Base-by-base conservation (phyloP, 2,329 filamentous ascomycete species). In the Leptodontidium sp. region DNA sequence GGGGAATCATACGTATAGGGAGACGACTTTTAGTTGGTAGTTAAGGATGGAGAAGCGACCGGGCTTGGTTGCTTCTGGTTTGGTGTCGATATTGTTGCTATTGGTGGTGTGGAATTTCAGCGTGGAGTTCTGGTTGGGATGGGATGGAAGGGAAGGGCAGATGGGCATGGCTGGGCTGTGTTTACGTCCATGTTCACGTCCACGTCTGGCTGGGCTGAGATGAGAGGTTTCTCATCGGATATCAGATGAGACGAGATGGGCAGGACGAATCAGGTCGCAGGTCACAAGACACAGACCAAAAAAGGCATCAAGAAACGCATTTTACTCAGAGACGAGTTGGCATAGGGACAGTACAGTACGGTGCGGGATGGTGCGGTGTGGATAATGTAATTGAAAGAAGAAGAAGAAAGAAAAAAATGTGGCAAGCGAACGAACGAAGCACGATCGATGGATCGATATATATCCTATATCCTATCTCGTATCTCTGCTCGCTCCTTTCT, bases 1-100 rank as follows among this genome's bases (percentile, higher is more conserved):
- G 50, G 75, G 73, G 40, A 70, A 70, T 32, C 71, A 72, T 55
- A 68, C 68, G 40, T 76, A 74, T 68, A 75, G 72, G 69, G 76
- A 77, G 50, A 78, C 75, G 47, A 77, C 75, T 65, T 78, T 78
- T 73, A 77, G 75, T 70, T 78, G 76, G 76, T 78, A 72, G 63
- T 49, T 29, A 4, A 11, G 21, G 21, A 21, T 21, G 12, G 35
- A 11, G 57, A 61, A 15, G 14, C 29, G 58, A 61, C 11, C 9
- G 38, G 26, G 17, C 32, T 57, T 47, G 1, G 26, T 49, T 49
- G 47, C 32, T 5, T n/a, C 21, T 21, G 21, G 21, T 21, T 21
- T 21, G 21, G 17, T n/a, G 47, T 6, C 47, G 9, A 5, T 9
- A 8, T n/a, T n/a, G 3, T 4, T 17, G 17, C 7, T 47, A 12